phyloP scores from a whole-genome alignment of 805 yeast genomes.

The Cephaloascus albidus region DNA sequence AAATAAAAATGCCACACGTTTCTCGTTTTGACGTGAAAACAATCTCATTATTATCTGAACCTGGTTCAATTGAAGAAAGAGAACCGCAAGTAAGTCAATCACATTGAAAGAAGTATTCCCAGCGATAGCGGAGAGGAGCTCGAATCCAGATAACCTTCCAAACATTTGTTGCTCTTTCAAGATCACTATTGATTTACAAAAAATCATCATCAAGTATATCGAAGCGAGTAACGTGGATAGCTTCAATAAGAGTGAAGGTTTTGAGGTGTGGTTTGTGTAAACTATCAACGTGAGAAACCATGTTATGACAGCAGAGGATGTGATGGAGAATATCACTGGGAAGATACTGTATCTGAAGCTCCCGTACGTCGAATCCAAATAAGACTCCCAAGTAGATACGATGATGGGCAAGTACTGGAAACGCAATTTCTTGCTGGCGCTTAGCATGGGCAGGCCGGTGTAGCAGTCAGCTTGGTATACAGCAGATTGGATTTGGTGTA shows the following conservation, averaged over 20 bases:
- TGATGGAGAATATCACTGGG: conserved; percentile 51
- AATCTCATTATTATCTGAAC: conserved; percentile 63
- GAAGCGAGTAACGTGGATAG: conserved; percentile 44
- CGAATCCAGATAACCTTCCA: conserved; percentile 33
- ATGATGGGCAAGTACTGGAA: background rate
- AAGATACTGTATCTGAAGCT: conserved; percentile 47
- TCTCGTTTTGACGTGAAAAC: conserved; percentile 61
- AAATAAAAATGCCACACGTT: conserved; percentile 46
- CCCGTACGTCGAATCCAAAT: conserved; percentile 15
- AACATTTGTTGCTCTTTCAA: conserved; percentile 37
- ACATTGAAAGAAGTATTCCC: conserved; percentile 36
- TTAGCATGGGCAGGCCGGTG: background rate
- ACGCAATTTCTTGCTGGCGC: background rate
- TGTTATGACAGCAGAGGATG: conserved; percentile 58
- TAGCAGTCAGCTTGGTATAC: background rate
- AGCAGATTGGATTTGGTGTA: background rate
- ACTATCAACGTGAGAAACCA: conserved; percentile 55
- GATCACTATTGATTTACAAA: conserved; percentile 35
- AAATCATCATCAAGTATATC: conserved; percentile 41
- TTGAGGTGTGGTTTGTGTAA: conserved; percentile 55
- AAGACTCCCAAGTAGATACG: background rate
- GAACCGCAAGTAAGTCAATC: conserved; percentile 48
- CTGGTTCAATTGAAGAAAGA: conserved; percentile 56
- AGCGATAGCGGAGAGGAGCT: conserved; percentile 34
- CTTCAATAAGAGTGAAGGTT: conserved; percentile 44